Conservation (phyloP, 768 basidiomycete species). For the Boletus rubroflammeus region DNA sequence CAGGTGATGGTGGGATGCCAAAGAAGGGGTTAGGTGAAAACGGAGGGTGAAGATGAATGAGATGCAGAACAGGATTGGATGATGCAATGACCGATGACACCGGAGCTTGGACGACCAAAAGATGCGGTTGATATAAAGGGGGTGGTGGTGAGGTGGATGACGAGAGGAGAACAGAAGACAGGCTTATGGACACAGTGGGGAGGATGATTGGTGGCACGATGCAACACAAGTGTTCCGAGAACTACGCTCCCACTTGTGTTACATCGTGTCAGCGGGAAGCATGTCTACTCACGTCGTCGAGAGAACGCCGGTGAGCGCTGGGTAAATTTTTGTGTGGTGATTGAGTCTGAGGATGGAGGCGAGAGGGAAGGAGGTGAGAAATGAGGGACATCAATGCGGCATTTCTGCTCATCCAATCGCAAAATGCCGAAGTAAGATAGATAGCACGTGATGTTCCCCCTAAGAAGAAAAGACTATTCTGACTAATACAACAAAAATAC, state of each 20-base stretch:
- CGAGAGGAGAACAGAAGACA: background rate
- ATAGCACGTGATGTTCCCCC: constrained; percentile 14
- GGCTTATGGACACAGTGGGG: background rate
- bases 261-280: constrained; percentile 9
- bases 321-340: background rate
- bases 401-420: constrained; percentile 40
- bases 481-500: background rate
- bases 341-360: background rate
- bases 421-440: constrained; percentile 20
- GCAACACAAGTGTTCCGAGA: constrained; percentile 40
- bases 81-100: background rate
- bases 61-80: background rate
- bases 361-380: background rate
- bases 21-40: background rate
- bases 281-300: background rate
- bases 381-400: constrained; percentile 34
- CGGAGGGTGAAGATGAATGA: background rate
- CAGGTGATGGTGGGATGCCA: constrained; percentile 6
- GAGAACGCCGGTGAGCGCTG: background rate
- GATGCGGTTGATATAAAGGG: no score
- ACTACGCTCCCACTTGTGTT: constrained; percentile 44
- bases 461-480: no score
- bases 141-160: background rate
- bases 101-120: background rate
- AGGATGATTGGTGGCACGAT: constrained; percentile 10